These are phyloP conservation scores for Vitellaria paradoxa DNA, from an alignment of 179 eudicot genomes.

Conservation along the genomic window DNA sequence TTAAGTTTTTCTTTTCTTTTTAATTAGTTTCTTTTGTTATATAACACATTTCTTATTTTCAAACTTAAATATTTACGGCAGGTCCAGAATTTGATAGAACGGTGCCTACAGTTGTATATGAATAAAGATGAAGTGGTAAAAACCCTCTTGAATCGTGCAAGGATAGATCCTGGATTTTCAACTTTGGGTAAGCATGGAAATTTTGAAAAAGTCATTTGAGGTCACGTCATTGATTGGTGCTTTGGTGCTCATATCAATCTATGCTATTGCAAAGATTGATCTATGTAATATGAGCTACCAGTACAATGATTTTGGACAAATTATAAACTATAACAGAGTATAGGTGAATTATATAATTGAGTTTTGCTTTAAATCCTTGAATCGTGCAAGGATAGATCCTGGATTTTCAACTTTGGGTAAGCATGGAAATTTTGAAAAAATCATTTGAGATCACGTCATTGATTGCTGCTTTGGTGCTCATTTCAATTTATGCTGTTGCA, in stretches of 20 bases:
- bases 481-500: background rate
- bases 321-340: no score
- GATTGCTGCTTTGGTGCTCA: conserved; percentile 7
- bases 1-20: conserved; percentile 1
- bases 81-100: conserved; percentile 97
- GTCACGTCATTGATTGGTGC: background rate
- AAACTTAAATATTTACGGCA: conserved; percentile 32
- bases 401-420: conserved; percentile 96
- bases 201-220: conserved; percentile 11
- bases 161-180: conserved; percentile 98
- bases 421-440: conserved; percentile 13
- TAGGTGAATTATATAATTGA: no score
- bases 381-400: conserved; percentile 96
- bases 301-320: no score
- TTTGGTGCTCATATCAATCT: conserved; percentile 6
- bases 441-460: conserved; percentile 2
- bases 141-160: conserved; percentile 90
- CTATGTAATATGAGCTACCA: no score
- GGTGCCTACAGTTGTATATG: conserved; percentile 96
- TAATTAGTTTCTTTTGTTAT: background rate
- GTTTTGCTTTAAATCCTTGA: no score
- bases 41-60: background rate
- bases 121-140: conserved; percentile 97
- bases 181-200: conserved; percentile 62
- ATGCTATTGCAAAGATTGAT: background rate